A percentile compares a stretch with the other conserved stretches of the same genome.
Evolutionary conservation across 805 yeast genomes (phyloP).

Genomic region (Torulaspora gathmanii): DNA sequence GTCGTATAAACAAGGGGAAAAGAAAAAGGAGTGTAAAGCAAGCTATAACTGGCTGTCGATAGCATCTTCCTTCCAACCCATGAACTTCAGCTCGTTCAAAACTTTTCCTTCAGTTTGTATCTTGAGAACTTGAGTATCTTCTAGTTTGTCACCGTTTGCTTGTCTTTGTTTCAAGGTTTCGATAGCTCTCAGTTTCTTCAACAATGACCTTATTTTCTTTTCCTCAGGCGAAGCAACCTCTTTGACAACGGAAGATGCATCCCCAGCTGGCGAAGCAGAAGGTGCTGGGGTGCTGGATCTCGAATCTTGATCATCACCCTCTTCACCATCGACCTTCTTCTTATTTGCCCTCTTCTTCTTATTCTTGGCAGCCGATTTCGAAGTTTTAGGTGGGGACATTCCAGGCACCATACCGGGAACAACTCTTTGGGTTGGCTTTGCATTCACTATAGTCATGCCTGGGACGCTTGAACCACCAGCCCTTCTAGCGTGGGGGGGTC

Average conservation of each 20-base stretch:
- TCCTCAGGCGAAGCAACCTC: slow-evolving; percentile 69
- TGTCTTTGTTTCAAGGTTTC: slow-evolving; percentile 83
- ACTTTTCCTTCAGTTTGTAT: slow-evolving; percentile 82
- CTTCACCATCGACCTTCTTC: slow-evolving; percentile 33
- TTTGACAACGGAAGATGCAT: slow-evolving; percentile 3
- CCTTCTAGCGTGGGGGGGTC: slow-evolving; percentile 95
- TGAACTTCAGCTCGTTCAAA: slow-evolving; percentile 61
- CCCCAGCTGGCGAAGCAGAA: slow-evolving; percentile 8
- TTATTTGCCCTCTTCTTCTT: slow-evolving; percentile 70
- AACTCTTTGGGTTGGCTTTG: slow-evolving; percentile 29
- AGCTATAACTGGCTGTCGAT: background rate
- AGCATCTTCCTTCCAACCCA: slow-evolving; percentile 64
- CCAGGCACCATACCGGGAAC: slow-evolving; percentile 47
- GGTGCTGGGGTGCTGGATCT: slow-evolving; percentile 17
- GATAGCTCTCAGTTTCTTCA: slow-evolving; percentile 94
- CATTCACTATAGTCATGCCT: slow-evolving; percentile 27
- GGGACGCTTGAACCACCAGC: slow-evolving; percentile 28
- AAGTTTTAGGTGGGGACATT: slow-evolving; percentile 47
- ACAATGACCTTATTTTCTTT: slow-evolving; percentile 82
- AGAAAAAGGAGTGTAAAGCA: background rate
- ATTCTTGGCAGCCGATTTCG: slow-evolving; percentile 66
- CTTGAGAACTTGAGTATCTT: slow-evolving; percentile 88
- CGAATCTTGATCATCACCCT: slow-evolving; percentile 6
- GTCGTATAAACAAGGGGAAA: slow-evolving; percentile 3
- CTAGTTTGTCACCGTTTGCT: slow-evolving; percentile 76